Evolutionary conservation across 31 red algal genomes (phyloP).

Genomic region (Odonthalia washingtoniensis): DNA sequence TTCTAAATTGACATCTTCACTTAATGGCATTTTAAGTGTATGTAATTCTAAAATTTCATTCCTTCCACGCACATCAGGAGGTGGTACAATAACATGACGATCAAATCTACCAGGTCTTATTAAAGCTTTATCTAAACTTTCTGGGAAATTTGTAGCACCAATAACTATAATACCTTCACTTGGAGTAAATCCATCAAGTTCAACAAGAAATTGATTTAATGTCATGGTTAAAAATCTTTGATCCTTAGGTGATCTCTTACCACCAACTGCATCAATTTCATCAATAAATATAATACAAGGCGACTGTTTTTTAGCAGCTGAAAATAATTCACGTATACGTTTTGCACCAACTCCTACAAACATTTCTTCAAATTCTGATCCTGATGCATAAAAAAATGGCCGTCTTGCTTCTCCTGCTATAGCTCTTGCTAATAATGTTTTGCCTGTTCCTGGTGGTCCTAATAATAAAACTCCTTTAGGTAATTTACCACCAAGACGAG

Average conservation of each 20-base stretch:
- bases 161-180: constrained; percentile 99
- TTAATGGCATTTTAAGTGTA: constrained; percentile 90
- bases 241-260: constrained; percentile 93
- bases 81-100: constrained; percentile 90
- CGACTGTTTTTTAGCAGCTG: constrained; percentile 84
- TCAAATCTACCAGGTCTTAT: constrained; percentile 99
- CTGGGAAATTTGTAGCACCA: constrained; percentile 98
- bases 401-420: constrained; percentile 95
- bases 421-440: constrained; percentile 95
- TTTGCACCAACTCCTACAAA: constrained; percentile 98
- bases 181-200: constrained; percentile 95
- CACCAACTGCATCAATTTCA: constrained; percentile 99
- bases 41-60: constrained; percentile 92
- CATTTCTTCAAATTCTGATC: constrained; percentile 99
- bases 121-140: constrained; percentile 95
- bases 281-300: constrained; percentile 99
- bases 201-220: constrained; percentile 96
- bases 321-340: constrained; percentile 95
- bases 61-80: constrained; percentile 92
- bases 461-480: constrained; percentile 95
- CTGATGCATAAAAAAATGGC: constrained; percentile 96
- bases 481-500: constrained; percentile 87
- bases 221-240: constrained; percentile 97
- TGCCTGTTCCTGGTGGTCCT: constrained; percentile 97
- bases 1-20: constrained; percentile 89